Evolutionary conservation across 345 rosid species (phyloP), one percentile per base, ranked within the genome.

Genomic region (Salix exigua): DNA sequence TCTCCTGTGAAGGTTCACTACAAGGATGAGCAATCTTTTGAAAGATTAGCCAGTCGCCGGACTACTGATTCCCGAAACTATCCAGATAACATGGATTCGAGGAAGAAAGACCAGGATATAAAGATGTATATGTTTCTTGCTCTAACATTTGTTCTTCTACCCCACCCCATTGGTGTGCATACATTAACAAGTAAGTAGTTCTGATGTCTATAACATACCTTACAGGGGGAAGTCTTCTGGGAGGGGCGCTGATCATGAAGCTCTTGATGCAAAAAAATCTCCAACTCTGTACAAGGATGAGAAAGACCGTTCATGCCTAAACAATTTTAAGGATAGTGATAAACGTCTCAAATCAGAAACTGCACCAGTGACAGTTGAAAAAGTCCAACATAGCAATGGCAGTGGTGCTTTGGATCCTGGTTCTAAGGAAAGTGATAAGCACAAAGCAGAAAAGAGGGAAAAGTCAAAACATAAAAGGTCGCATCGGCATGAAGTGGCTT

Each of bases 391-490:
- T 64, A 79, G 82, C 63, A 79, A 87, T 71, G 80, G 80, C 84
- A 79, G 81, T 77, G 87, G 83, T 76, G 74, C 73, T 33, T 62
- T 75, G 68, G 88, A 86, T 77, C 83, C 90, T 64, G 91, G 80
- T 73, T 91, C 91, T 26, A 88, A 87, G 78, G 91, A 82, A 80
- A 85, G 75, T 73, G 88, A 77, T 73, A 84, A 82, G 80, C 84
- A 25, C 78, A 80, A 70, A 70, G 46, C 77, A n/a, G 87, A 83
- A 72, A 80, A 63, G 31, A 90, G 84, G 82, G 90, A 86, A 82
- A 91, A 80, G 76, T 85, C 87, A 80, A 92, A 86, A 83, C 89
- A 84, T 82, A 94, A 86, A 84, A 85, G 90, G 77, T 85, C 87
- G 17, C 85, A 78, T 37, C 86, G 83, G 82, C 87, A 71, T 75